phyloP scores from a whole-genome alignment of 208 protist genomes.

The Giardia duodenalis region DNA sequence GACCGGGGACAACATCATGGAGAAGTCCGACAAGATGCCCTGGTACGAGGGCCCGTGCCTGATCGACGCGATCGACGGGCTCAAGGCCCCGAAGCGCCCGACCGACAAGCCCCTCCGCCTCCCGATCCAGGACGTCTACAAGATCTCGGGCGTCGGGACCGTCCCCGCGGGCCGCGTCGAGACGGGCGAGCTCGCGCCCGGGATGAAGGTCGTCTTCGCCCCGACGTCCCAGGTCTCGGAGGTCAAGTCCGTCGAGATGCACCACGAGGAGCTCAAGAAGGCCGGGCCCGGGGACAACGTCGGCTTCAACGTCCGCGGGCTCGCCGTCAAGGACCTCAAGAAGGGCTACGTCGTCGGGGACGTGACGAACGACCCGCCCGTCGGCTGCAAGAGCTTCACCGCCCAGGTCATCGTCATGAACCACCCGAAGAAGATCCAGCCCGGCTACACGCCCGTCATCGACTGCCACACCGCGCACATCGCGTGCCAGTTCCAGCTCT shows the following conservation, averaged over 20 bases:
- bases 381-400: slow-evolving; percentile 31
- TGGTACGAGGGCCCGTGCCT: slow-evolving; percentile 38
- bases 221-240: slow-evolving; percentile 44
- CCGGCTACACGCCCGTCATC: slow-evolving; percentile 46
- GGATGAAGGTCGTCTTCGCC: slow-evolving; percentile 53
- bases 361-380: slow-evolving; percentile 33
- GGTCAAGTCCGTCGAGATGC: slow-evolving; percentile 47
- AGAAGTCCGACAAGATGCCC: slow-evolving; percentile 35
- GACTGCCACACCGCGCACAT: slow-evolving; percentile 52
- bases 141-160: slow-evolving; percentile 80
- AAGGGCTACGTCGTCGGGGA: slow-evolving; percentile 40
- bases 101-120: slow-evolving; percentile 40
- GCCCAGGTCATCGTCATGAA: slow-evolving; percentile 48
- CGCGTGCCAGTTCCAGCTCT: slow-evolving; percentile 42
- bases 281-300: slow-evolving; percentile 46
- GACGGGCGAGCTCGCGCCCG: slow-evolving; percentile 55
- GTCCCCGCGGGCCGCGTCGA: slow-evolving; percentile 73
- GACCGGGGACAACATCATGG: slow-evolving; percentile 38
- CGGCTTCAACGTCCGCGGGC: slow-evolving; percentile 41
- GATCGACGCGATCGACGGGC: slow-evolving; percentile 23
- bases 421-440: slow-evolving; percentile 46
- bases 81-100: slow-evolving; percentile 38
- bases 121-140: slow-evolving; percentile 78
- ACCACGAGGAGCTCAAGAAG: slow-evolving; percentile 35
- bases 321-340: slow-evolving; percentile 41